Base-by-base conservation (phyloP, 768 basidiomycete genomes). In the Lactarius hengduanensis region DNA sequence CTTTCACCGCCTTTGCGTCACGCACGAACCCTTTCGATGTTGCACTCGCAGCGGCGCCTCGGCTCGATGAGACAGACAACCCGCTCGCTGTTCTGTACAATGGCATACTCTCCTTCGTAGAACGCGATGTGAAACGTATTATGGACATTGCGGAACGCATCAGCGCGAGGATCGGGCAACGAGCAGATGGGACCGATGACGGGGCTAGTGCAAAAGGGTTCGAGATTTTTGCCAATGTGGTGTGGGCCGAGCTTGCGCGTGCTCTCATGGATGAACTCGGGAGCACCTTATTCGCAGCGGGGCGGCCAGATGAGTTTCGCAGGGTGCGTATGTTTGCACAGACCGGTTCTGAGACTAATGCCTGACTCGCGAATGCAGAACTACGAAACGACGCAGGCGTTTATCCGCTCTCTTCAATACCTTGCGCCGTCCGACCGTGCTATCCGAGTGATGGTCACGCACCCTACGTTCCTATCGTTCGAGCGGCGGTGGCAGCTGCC, bases 401-500 rank as follows among this genome's bases (percentile, higher is more conserved):
- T 98, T 74, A 81, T 98, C 26, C 82, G 83, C 53, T 87, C 90
- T 4, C 80, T 98, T 26, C 96, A 98, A 74, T 83, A 85, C 55
- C 80, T 96, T 16, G 90, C 92, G 0, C 92, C 95, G 0, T 92
- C 93, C 2, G 76, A 82, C 18, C 80, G 82, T 34, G 84, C 91
- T 3, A 83, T 96, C 10, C 80, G 86, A 66, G 79, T 81, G 3
- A 88, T 98, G 84, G 86, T 93, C 3, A 73, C 79, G 4, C 91
- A 94, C 74, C 84, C 87, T 0, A 80, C 87, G 4, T 96, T 88
- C 74, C 69, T 73, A 28, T 76, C 86, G 1, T 97, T 98, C 73
- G 86, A 90, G 73, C 82, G 85, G 67, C 84, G 94, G 41, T 99
- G 97, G 96, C 97, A 98, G 74, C 83, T 99, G 3, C 92, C 94